These are phyloP conservation scores for Iris pallida DNA, from an alignment of 116 monocot species.

Conservation along the genomic window DNA sequence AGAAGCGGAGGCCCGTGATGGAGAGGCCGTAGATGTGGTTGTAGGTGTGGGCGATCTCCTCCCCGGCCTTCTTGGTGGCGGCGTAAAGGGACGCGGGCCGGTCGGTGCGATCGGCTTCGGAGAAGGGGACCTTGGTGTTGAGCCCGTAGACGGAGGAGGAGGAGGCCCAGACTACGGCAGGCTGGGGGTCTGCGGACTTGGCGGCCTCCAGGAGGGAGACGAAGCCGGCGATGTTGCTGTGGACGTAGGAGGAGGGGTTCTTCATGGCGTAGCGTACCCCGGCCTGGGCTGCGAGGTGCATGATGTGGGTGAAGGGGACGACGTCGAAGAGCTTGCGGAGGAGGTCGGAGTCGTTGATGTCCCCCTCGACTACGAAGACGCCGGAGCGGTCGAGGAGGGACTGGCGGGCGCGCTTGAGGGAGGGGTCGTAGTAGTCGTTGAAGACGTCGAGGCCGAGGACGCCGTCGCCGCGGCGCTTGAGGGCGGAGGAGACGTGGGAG, in stretches of 20 bases:
- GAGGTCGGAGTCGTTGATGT: conserved; percentile 49
- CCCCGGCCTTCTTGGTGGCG: conserved; percentile 77
- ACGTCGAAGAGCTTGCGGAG: conserved; percentile 58
- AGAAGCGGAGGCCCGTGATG: conserved; percentile 67
- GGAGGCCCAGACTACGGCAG: conserved; percentile 60
- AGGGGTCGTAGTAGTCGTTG: conserved; percentile 50
- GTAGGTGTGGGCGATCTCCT: conserved; percentile 70
- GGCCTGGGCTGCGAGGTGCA: conserved; percentile 57
- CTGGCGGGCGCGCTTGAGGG: conserved; percentile 37
- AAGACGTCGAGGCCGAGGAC: conserved; percentile 44
- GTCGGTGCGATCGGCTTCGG: conserved; percentile 58
- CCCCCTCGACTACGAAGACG: conserved; percentile 55
- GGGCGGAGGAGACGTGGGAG: conserved; percentile 27
- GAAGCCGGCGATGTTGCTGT: conserved; percentile 55
- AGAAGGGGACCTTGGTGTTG: conserved; percentile 61
- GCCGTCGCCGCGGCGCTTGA: conserved; percentile 42
- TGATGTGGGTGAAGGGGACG: conserved; percentile 51
- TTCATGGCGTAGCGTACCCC: conserved; percentile 52
- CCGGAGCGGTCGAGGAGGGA: conserved; percentile 22
- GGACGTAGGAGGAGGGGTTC: conserved; percentile 48
- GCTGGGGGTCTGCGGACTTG: conserved; percentile 43
- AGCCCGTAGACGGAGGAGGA: conserved; percentile 70
- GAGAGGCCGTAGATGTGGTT: conserved; percentile 81
- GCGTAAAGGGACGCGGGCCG: conserved; percentile 69
- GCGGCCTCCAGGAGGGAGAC: conserved; percentile 56